Base-by-base conservation (phyloP, 768 basidiomycete genomes). In the Lactarius akahatsu region DNA sequence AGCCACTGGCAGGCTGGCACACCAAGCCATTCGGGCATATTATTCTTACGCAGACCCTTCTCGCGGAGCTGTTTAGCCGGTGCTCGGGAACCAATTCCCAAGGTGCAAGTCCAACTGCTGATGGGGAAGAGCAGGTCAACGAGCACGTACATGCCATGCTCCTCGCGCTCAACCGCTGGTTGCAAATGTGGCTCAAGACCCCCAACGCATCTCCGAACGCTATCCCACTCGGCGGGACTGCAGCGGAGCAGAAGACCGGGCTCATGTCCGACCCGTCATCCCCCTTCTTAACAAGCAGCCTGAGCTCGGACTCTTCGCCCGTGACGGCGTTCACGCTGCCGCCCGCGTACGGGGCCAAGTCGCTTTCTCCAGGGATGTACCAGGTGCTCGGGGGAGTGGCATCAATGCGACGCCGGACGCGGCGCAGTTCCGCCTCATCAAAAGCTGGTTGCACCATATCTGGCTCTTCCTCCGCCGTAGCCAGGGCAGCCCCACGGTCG, bases 161-260 rank as follows among this genome's bases (percentile, higher is more conserved):
- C 71, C 80, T 78, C 70, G 80, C 81, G 36, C 77, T 88, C 41
- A 84, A 86, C 71, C 83, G 82, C 70, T 87, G 86, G 86, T 76
- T 86, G 52, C 80, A 82, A 71, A 80, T 81, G 73, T 87, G 86
- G 86, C 73, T 78, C 55, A 73, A 61, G 62, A 74, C 70, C 9
- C 76, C 76, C 18, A 74, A 75, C 38, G 70, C 73, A 60, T 70
- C 71, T 57, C 62, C 59, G 52, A 57, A 68, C 55, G 57, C 13
- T 8, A 68, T 58, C 57, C 61, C 68, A n/a, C 47, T 43, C n/a
- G 62, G 55, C 58, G 50, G 32, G 26, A 10, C 52, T 32, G 54
- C n/a, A 5, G 2, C 30, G 4, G 20, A 41, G 26, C 36, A 58
- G 58, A 62, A 72, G 73, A 18, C 66, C 61, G 38, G 57, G 15